A percentile compares a stretch with the other conserved stretches of the same genome.
These are phyloP conservation scores for Acacia pycnantha DNA, from an alignment of 331 rosid genomes.

Conservation along the genomic window DNA sequence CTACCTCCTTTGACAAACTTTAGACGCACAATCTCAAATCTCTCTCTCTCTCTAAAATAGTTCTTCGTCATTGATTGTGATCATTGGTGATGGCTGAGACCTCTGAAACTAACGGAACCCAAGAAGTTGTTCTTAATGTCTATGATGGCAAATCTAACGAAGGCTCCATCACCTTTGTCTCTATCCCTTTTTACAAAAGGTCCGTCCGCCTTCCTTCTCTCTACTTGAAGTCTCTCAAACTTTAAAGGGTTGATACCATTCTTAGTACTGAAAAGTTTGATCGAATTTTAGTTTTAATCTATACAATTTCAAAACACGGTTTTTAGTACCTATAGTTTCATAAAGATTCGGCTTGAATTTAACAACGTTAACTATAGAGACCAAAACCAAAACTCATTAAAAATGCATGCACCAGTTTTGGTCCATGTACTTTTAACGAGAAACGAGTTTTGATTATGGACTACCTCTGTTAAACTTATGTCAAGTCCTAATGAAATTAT, in stretches of 20 bases:
- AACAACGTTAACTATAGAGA: too few relatives aligned
- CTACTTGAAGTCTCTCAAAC: neutral
- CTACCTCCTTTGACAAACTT: neutral
- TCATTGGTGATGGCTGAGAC: constrained; percentile 48
- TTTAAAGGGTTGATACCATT: neutral
- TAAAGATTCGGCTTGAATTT: too few relatives aligned
- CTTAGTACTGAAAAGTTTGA: too few relatives aligned
- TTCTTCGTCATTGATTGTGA: neutral
- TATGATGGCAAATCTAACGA: constrained; percentile 23
- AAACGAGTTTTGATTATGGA: too few relatives aligned
- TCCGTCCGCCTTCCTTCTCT: neutral
- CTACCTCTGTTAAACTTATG: too few relatives aligned
- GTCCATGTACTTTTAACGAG: too few relatives aligned
- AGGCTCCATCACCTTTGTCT: constrained; percentile 12
- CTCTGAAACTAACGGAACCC: constrained; percentile 24
- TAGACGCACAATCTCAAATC: neutral
- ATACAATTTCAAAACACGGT: too few relatives aligned
- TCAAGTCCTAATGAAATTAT: too few relatives aligned
- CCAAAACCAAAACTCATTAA: too few relatives aligned
- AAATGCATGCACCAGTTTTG: too few relatives aligned
- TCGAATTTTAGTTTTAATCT: too few relatives aligned
- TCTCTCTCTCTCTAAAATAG: neutral
- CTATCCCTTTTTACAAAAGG: constrained; percentile 71
- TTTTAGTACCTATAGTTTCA: too few relatives aligned
- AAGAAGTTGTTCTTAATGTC: constrained; percentile 36